phyloP scores from a whole-genome alignment of 106 monocot genomes.

The Apostasia shenzhenica region DNA sequence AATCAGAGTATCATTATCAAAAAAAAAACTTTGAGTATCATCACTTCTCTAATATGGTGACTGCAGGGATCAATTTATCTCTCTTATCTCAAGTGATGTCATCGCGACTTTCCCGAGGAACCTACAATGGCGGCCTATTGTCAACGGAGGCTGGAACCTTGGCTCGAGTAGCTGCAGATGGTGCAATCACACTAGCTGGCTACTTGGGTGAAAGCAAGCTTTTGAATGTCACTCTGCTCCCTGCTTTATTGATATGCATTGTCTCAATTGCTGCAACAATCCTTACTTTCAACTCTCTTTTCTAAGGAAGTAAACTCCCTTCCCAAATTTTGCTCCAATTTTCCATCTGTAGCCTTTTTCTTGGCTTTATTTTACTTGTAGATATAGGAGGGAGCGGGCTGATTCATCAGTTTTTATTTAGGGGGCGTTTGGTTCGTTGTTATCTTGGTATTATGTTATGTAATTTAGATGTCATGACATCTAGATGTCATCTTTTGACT shows the following conservation, averaged over 20 bases:
- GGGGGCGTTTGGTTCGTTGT: too few relatives aligned
- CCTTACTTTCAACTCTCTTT: constrained; percentile 73
- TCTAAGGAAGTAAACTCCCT: constrained; percentile 7
- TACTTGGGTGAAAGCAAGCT: constrained; percentile 57
- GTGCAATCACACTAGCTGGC: constrained; percentile 79
- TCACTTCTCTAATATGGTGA: neutral
- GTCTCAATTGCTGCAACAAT: constrained; percentile 53
- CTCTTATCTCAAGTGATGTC: constrained; percentile 91
- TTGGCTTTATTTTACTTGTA: too few relatives aligned
- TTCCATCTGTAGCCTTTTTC: too few relatives aligned
- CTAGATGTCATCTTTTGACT: too few relatives aligned
- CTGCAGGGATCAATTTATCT: constrained; percentile 83
- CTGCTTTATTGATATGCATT: constrained; percentile 66
- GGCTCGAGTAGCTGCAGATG: constrained; percentile 85
- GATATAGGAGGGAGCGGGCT: too few relatives aligned
- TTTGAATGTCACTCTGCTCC: constrained; percentile 70
- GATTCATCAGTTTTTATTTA: too few relatives aligned
- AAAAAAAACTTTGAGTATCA: too few relatives aligned
- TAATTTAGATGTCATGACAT: too few relatives aligned
- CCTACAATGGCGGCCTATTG: constrained; percentile 81
- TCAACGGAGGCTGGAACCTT: constrained; percentile 82
- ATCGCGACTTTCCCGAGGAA: constrained; percentile 89
- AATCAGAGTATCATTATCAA: too few relatives aligned
- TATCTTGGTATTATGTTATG: too few relatives aligned
- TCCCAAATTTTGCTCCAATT: neutral